phyloP scores from a whole-genome alignment of 2,329 filamentous ascomycete genomes.

The Monosporascus sp. region DNA sequence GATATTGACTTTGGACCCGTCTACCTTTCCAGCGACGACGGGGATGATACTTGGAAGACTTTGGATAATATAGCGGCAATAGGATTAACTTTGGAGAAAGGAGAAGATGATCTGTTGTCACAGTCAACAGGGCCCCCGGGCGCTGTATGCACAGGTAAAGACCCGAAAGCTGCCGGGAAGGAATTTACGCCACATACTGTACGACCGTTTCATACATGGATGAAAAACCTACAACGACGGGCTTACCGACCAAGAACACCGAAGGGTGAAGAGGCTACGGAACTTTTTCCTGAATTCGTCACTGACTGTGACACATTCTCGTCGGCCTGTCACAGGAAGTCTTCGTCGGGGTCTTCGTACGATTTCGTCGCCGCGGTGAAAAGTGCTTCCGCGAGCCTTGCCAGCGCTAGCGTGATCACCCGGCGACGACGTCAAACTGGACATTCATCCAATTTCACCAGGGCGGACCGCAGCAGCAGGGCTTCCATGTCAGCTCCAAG shows the following conservation, averaged over 20 bases:
- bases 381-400: constrained; percentile 73
- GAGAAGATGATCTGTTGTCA: constrained; percentile 19
- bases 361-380: constrained; percentile 76
- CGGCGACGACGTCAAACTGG: constrained; percentile 50
- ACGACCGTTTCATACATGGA: constrained; percentile 65
- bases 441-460: constrained; percentile 49
- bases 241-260: constrained; percentile 35
- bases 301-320: constrained; percentile 20
- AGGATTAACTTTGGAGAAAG: constrained; percentile 30
- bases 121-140: constrained; percentile 17
- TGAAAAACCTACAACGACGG: constrained; percentile 61
- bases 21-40: constrained; percentile 27
- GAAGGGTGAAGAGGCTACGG: constrained; percentile 13
- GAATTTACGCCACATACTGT: constrained; percentile 7
- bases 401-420: constrained; percentile 63
- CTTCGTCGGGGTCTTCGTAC: constrained; percentile 69
- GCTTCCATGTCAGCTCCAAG: constrained; percentile 56
- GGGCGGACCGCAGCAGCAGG: constrained; percentile 57
- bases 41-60: constrained; percentile 30
- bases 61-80: constrained; percentile 37
- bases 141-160: constrained; percentile 21
- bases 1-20: constrained; percentile 27
- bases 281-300: constrained; percentile 29
- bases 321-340: constrained; percentile 44
- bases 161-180: constrained; percentile 4